A percentile compares a stretch with the other conserved stretches of the same genome.
These are phyloP conservation scores for Ophiostoma ulmi DNA, from an alignment of 2,329 filamentous ascomycete species.

Conservation along the genomic window DNA sequence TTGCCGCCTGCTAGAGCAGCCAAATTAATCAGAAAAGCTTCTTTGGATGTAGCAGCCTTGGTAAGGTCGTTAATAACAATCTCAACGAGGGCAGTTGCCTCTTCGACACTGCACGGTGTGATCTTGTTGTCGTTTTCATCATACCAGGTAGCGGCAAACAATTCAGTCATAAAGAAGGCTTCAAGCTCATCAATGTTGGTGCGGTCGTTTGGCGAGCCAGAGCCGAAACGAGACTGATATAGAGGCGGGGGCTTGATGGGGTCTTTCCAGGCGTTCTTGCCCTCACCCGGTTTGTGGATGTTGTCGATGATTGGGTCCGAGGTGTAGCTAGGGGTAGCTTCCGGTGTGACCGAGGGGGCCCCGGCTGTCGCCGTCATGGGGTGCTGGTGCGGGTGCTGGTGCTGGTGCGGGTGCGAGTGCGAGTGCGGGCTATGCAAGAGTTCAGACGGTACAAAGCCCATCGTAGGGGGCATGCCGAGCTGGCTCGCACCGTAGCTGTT, in stretches of 20 bases:
- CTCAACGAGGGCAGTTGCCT: conserved; percentile 51
- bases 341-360: neutral
- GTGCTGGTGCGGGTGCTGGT: neutral
- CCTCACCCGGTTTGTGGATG: conserved; percentile 9
- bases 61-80: conserved; percentile 48
- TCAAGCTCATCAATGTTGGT: conserved; percentile 57
- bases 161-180: conserved; percentile 47
- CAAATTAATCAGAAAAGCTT: conserved; percentile 56
- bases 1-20: conserved; percentile 52
- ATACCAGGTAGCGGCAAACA: conserved; percentile 49
- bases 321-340: neutral
- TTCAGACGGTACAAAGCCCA: neutral
- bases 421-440: conserved; percentile 2
- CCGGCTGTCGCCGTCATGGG: neutral
- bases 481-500: conserved; percentile 1
- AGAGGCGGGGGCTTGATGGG: neutral
- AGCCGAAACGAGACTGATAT: conserved; percentile 12
- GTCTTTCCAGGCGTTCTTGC: neutral
- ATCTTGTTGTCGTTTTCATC: conserved; percentile 43
- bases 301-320: neutral
- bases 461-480: neutral
- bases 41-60: conserved; percentile 45
- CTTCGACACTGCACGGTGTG: conserved; percentile 45
- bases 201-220: conserved; percentile 39
- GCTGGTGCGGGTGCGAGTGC: conserved; percentile 11